Conservation (phyloP, 164 flowering plant genomes). For the Santalum album region DNA sequence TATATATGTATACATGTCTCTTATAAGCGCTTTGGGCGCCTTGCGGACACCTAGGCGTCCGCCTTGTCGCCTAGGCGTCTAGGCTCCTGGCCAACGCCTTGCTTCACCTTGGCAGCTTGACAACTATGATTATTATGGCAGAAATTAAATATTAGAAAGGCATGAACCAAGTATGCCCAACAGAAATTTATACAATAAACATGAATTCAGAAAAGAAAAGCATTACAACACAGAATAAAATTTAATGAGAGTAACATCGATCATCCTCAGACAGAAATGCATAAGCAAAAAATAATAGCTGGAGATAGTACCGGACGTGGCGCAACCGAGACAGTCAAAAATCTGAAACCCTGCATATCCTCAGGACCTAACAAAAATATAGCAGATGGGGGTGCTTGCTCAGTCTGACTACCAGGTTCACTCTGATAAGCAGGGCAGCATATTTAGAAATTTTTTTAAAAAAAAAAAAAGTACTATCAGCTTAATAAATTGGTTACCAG, state of each 20-base stretch:
- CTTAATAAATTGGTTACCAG: no score
- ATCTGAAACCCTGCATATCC: slow-evolving; percentile 83
- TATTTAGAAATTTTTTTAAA: no score
- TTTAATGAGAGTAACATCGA: neutral
- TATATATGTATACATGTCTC: no score
- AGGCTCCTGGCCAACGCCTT: no score
- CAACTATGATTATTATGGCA: no score
- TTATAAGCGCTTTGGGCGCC: no score
- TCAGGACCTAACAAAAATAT: slow-evolving; percentile 57
- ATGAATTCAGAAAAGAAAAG: neutral
- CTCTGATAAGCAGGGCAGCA: slow-evolving; percentile 36
- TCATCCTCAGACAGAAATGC: neutral
- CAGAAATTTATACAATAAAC: neutral
- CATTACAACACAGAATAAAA: neutral
- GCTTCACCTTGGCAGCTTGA: no score
- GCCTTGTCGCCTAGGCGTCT: no score
- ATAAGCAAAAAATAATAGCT: neutral
- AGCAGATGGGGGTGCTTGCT: slow-evolving; percentile 93
- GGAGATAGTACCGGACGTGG: slow-evolving; percentile 72
- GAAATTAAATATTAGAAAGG: no score
- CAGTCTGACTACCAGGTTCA: slow-evolving; percentile 98
- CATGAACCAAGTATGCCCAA: no score
- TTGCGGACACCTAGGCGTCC: no score
- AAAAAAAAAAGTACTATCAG: no score
- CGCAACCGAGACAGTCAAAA: slow-evolving; percentile 89